Base-by-base conservation (phyloP, 768 basidiomycete genomes). In the Cubamyces lactineus region DNA sequence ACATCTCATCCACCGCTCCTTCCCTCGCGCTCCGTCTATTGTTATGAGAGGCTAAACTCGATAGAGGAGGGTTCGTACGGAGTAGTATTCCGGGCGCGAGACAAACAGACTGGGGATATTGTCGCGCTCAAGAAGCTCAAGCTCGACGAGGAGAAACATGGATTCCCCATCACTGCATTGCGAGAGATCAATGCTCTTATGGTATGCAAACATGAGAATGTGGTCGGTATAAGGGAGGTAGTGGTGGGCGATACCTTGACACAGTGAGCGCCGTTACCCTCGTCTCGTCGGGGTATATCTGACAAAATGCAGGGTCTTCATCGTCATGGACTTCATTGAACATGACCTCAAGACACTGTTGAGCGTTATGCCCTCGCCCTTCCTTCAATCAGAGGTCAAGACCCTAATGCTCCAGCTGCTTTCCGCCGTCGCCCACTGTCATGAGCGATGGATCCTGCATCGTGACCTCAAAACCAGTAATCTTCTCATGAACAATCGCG, bases 301-400 rank as follows among this genome's bases (percentile, higher is more conserved):
- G n/a, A 64, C 11, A 12, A n/a, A 5, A 5, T n/a, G 9, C 28
- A 98, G 97, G 79, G 94, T 98, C 46, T 99, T 96, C 75, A 96
- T 99, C 66, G 97, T 98, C 39, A 97, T 97, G 96, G 95, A 97
- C 74, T 99, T 99, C 72, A 96, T 99, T 72, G 97, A 99, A 75
- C 97, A 99, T 75, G 97, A 99, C 74, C 88, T 99, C 73, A 99
- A 99, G 77, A 91, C 96, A 6, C 84, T 99, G 53, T 83, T 99
- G 59, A 92, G 90, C 24, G 79, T 93, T 63, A 98, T 98, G 97
- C 95, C 96, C 1, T 85, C 90, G 34, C 96, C 97, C 2, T 99
- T 99, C 79, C 79, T 98, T 42, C 94, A 96, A 76, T 96, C 94
- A 43, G 97, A 99, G 77, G 92, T 98, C 79, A 99, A 99, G 80